Conservation (phyloP, 2,329 filamentous ascomycete genomes). For the Neospermospora avenae region DNA sequence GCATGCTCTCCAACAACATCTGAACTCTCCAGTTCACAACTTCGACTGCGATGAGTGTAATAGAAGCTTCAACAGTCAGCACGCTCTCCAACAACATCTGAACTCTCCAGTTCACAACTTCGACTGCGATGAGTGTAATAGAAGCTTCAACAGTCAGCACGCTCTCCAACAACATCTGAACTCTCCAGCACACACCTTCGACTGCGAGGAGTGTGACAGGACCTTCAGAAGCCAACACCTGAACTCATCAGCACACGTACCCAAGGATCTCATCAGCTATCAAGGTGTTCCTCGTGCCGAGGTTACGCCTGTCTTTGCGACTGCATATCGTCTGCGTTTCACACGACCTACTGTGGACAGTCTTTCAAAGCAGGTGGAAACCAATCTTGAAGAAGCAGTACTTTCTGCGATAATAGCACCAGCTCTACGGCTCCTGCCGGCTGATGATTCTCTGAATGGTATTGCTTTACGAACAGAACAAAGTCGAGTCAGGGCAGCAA, state of each 20-base stretch:
- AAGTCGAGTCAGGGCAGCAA: not conserved
- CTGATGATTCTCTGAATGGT: too few relatives aligned
- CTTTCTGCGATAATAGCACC: not conserved
- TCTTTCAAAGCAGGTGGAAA: not conserved
- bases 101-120: not conserved
- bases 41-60: too few relatives aligned
- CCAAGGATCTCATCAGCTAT: not conserved
- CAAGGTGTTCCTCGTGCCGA: not conserved
- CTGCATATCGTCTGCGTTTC: not conserved
- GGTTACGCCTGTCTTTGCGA: not conserved
- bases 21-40: too few relatives aligned
- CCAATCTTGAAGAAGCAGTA: not conserved
- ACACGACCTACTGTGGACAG: not conserved
- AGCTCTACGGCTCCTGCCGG: too few relatives aligned
- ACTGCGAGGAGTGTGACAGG: not conserved
- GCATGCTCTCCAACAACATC: too few relatives aligned
- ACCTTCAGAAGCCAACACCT: not conserved
- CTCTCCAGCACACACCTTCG: not conserved
- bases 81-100: too few relatives aligned
- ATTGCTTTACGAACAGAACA: too few relatives aligned
- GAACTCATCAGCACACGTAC: not conserved
- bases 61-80: too few relatives aligned
- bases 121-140: not conserved
- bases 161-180: not conserved
- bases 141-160: not conserved